These are phyloP conservation scores for Aspergillus aculeatus DNA, from an alignment of 2,329 filamentous ascomycete species.

Conservation along the genomic window DNA sequence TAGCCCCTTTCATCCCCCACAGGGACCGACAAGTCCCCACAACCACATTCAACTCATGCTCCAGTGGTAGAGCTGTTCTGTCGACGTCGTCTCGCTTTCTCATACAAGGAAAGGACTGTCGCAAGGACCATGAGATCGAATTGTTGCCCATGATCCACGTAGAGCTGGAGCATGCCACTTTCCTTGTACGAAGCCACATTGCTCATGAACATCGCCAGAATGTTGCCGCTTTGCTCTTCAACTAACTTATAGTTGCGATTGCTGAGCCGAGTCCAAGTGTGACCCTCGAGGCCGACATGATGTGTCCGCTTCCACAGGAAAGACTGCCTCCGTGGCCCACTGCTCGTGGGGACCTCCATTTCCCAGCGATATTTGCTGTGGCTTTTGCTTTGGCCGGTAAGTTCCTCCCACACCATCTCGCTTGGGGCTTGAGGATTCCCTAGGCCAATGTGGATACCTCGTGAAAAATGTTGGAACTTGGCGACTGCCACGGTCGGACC, in stretches of 20 bases:
- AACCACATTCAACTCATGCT: slow-evolving; percentile 14
- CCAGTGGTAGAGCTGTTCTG: slow-evolving; percentile 3
- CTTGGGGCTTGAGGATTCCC: slow-evolving; percentile 27
- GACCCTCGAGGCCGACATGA: slow-evolving; percentile 27
- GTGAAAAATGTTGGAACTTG: slow-evolving; percentile 36
- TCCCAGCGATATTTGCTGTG: slow-evolving; percentile 31
- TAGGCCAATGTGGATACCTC: slow-evolving; percentile 33
- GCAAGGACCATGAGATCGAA: slow-evolving; percentile 34
- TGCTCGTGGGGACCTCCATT: slow-evolving; percentile 17
- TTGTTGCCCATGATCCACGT: slow-evolving; percentile 23
- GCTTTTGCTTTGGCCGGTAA: slow-evolving; percentile 26
- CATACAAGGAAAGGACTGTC: slow-evolving; percentile 26
- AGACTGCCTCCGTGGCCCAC: slow-evolving; percentile 14
- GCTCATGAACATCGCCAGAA: slow-evolving; percentile 34
- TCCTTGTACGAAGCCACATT: slow-evolving; percentile 30
- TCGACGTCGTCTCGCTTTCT: slow-evolving; percentile 24
- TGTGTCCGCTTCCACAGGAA: slow-evolving; percentile 38
- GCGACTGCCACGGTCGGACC: slow-evolving; percentile 30
- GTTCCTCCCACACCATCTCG: slow-evolving; percentile 31
- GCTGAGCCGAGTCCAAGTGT: slow-evolving; percentile 21
- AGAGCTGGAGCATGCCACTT: slow-evolving; percentile 34
- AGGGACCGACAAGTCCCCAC: slow-evolving; percentile 1
- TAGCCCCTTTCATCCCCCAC: too few species aligned
- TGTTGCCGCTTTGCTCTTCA: slow-evolving; percentile 27
- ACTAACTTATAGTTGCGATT: slow-evolving; percentile 35